Conservation (phyloP, 495 filamentous ascomycete genomes). For the Aspergillus biplanus region DNA sequence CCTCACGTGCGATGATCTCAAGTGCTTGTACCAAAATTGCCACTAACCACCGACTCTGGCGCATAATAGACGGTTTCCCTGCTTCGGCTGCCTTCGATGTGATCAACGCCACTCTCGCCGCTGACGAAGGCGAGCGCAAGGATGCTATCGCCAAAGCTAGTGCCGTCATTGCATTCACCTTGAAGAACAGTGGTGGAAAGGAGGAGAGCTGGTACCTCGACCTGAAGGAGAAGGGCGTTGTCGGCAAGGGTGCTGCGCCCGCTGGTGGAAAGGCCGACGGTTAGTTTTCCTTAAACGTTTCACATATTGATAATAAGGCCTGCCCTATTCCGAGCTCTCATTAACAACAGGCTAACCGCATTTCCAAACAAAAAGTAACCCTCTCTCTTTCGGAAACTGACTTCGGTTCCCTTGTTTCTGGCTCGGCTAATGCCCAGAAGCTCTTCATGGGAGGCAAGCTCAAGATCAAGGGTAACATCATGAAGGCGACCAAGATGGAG, state of each 20-base stretch:
- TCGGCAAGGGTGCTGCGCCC: slow-evolving; percentile 71
- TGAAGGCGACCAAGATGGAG: slow-evolving; percentile 98
- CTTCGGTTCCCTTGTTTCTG: slow-evolving; percentile 77
- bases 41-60: slow-evolving; percentile 20
- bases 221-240: slow-evolving; percentile 84
- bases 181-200: slow-evolving; percentile 84
- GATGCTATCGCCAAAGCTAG: slow-evolving; percentile 85
- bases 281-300: slow-evolving; percentile 43
- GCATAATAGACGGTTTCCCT: slow-evolving; percentile 76
- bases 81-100: slow-evolving; percentile 88
- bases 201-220: slow-evolving; percentile 92
- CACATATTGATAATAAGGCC: too few relatives aligned
- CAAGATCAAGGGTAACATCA: slow-evolving; percentile 97
- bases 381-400: slow-evolving; percentile 83
- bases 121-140: slow-evolving; percentile 74
- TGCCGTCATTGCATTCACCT: slow-evolving; percentile 85
- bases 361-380: slow-evolving; percentile 62
- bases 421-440: slow-evolving; percentile 92
- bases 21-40: background rate
- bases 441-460: slow-evolving; percentile 97
- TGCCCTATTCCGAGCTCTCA: too few relatives aligned
- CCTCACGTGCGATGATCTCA: slow-evolving; percentile 11
- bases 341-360: slow-evolving; percentile 15
- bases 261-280: slow-evolving; percentile 78
- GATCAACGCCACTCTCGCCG: slow-evolving; percentile 74